phyloP scores from a whole-genome alignment of 257 asterid species.

The Hygrophila difformis region DNA sequence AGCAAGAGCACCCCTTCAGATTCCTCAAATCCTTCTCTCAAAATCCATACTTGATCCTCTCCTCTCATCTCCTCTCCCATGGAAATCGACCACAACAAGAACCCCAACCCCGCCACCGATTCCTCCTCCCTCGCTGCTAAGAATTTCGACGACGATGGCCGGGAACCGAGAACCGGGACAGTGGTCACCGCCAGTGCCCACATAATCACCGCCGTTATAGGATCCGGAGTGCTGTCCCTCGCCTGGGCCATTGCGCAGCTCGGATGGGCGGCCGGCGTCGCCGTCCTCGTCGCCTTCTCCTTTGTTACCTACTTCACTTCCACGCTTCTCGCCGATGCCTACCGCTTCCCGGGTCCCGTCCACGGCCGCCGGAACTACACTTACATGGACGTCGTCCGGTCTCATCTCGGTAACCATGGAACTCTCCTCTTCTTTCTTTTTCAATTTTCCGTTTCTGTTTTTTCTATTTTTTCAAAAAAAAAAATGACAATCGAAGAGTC shows the following conservation, averaged over 20 bases:
- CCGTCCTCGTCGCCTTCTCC: slow-evolving; percentile 53
- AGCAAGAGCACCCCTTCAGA: too few relatives aligned
- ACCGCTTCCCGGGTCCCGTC: slow-evolving; percentile 72
- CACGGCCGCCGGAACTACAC: slow-evolving; percentile 69
- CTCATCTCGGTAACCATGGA: slow-evolving; percentile 50
- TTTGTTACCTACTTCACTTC: slow-evolving; percentile 75
- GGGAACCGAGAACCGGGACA: slow-evolving; percentile 59
- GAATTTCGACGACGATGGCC: slow-evolving; percentile 75
- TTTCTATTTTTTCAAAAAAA: too few relatives aligned
- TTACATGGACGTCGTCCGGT: slow-evolving; percentile 68
- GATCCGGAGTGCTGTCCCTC: slow-evolving; percentile 81
- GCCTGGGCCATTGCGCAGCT: slow-evolving; percentile 97
- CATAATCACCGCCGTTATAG: slow-evolving; percentile 88
- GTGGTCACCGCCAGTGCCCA: slow-evolving; percentile 76
- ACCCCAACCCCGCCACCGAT: too few relatives aligned
- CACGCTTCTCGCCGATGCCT: slow-evolving; percentile 58
- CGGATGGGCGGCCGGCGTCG: slow-evolving; percentile 91
- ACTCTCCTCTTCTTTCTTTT: too few relatives aligned
- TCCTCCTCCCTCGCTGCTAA: too few relatives aligned
- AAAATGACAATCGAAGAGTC: too few relatives aligned
- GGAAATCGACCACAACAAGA: too few relatives aligned
- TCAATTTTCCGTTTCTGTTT: too few relatives aligned
- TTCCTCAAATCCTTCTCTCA: too few relatives aligned
- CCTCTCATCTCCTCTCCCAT: too few relatives aligned
- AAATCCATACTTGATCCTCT: too few relatives aligned